Evolutionary conservation across 23 red algal genomes (phyloP).

Genomic region (Gracilaria domingensis): DNA sequence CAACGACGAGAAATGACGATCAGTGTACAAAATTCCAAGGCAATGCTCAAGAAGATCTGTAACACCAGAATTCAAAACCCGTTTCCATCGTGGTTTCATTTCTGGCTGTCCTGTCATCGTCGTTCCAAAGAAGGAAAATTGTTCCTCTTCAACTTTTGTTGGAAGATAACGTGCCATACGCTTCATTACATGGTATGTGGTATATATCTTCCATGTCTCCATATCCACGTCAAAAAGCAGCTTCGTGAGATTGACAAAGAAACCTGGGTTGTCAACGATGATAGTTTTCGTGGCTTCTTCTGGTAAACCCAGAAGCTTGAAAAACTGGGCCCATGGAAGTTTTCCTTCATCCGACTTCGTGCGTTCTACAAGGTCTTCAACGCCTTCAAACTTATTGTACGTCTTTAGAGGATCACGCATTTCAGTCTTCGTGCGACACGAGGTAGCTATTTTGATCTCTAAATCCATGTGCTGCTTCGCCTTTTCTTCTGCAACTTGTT

Average conservation of each 20-base stretch:
- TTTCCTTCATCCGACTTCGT: slow-evolving; percentile 20
- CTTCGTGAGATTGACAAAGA: slow-evolving; percentile 44
- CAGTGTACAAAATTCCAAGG: slow-evolving; percentile 78
- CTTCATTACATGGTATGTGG: slow-evolving; percentile 64
- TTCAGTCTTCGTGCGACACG: slow-evolving; percentile 78
- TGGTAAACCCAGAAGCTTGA: slow-evolving; percentile 44
- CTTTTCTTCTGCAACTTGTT: slow-evolving; percentile 13
- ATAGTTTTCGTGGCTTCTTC: slow-evolving; percentile 43
- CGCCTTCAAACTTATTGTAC: slow-evolving; percentile 77
- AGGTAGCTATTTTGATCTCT: slow-evolving; percentile 80
- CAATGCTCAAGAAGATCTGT: slow-evolving; percentile 53
- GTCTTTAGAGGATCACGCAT: slow-evolving; percentile 72
- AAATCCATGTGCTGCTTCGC: slow-evolving; percentile 72
- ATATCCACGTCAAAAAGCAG: slow-evolving; percentile 51
- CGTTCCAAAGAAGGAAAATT: slow-evolving; percentile 71
- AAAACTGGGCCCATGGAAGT: slow-evolving; percentile 64
- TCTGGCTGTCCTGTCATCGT: slow-evolving; percentile 75
- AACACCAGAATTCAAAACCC: slow-evolving; percentile 53
- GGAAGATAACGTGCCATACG: slow-evolving; percentile 37
- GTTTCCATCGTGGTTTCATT: slow-evolving; percentile 79
- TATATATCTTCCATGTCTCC: slow-evolving; percentile 43
- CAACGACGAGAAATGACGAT: slow-evolving; percentile 49
- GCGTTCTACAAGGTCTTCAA: slow-evolving; percentile 27
- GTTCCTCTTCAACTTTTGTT: slow-evolving; percentile 39
- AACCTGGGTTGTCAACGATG: slow-evolving; percentile 69